Conservation (phyloP, 163 green algal genomes). For the Scenedesmus sp. region DNA sequence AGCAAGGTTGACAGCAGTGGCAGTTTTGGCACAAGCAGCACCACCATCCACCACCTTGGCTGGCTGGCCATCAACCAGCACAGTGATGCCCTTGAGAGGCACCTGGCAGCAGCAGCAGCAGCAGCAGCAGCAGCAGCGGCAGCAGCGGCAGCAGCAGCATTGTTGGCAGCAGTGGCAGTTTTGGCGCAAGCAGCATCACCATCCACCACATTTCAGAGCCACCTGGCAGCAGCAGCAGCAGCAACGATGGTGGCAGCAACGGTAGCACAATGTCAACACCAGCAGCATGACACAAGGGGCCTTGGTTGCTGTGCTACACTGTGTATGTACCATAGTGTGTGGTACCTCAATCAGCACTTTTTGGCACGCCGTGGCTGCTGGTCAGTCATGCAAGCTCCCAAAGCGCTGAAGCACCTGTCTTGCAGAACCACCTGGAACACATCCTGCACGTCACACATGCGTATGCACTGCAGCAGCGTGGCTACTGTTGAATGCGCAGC, state of each 20-base stretch:
- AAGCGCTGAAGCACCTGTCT: no score
- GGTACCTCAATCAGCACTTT: background rate
- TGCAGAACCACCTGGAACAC: no score
- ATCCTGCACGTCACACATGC: no score
- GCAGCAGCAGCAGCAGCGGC: conserved; percentile 15
- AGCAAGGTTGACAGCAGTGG: no score
- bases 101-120: conserved; percentile 19
- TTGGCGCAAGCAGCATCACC: background rate
- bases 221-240: background rate
- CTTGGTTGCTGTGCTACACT: no score
- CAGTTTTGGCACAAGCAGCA: background rate
- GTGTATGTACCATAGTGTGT: background rate
- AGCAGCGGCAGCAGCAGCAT: background rate
- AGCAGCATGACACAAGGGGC: background rate
- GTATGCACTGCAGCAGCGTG: no score
- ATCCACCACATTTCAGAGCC: background rate
- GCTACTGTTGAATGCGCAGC: no score
- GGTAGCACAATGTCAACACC: background rate
- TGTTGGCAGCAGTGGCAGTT: background rate
- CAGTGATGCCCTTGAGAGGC: conserved; percentile 34
- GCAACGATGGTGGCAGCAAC: background rate
- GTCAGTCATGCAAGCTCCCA: background rate
- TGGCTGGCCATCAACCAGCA: conserved; percentile 28
- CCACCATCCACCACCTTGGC: conserved; percentile 26
- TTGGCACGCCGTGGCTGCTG: background rate